Evolutionary conservation across 305 asterid genomes (phyloP).

Genomic region (Ruellia speciosa): DNA sequence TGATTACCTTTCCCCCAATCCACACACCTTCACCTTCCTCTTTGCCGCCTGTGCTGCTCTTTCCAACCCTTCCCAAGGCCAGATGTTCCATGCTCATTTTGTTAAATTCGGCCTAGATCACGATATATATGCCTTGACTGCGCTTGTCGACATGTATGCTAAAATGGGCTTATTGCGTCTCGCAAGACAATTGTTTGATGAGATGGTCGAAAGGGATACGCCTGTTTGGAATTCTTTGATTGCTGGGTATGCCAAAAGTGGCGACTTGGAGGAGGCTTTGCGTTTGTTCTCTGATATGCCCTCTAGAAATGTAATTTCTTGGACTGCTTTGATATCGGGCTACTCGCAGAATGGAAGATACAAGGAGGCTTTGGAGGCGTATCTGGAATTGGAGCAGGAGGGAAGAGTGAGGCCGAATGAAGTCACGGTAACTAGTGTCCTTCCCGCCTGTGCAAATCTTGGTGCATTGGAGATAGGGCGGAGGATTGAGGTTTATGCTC

Average conservation of each 20-base stretch:
- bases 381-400: constrained; percentile 56
- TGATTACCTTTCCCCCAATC: constrained; percentile 31
- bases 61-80: constrained; percentile 34
- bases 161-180: constrained; percentile 47
- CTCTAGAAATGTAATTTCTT: constrained; percentile 55
- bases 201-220: constrained; percentile 37
- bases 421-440: constrained; percentile 77
- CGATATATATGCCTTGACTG: constrained; percentile 54
- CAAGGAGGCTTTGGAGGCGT: constrained; percentile 54
- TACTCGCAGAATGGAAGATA: constrained; percentile 65
- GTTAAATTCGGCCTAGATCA: constrained; percentile 44
- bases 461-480: constrained; percentile 74
- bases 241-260: constrained; percentile 56
- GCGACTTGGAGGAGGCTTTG: constrained; percentile 52
- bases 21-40: constrained; percentile 69
- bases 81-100: constrained; percentile 57
- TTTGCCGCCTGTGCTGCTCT: constrained; percentile 45
- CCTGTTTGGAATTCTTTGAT: constrained; percentile 79
- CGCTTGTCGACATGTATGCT: constrained; percentile 73
- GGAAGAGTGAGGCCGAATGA: constrained; percentile 53
- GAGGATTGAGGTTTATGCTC: constrained; percentile 68
- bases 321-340: constrained; percentile 80
- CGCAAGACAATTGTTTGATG: constrained; percentile 50
- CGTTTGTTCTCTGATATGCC: constrained; percentile 56
- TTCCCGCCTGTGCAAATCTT: constrained; percentile 80